phyloP scores from a whole-genome alignment of 1,284 basidiomycete species.

The Pisolithus thermaeus region DNA sequence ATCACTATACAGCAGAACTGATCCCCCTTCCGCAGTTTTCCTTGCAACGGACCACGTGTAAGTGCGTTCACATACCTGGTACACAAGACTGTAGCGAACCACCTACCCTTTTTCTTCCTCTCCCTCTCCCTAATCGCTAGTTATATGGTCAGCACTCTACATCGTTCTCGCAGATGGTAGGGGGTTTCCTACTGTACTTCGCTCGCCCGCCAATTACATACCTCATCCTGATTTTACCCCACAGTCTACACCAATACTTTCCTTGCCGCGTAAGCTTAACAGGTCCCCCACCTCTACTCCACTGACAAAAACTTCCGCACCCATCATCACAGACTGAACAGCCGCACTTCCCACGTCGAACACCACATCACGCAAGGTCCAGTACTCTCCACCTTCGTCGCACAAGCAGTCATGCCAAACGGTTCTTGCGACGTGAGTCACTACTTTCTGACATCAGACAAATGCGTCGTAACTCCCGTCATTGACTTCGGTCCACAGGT shows the following conservation, averaged over 20 bases:
- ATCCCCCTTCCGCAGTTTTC: slow-evolving; percentile 6
- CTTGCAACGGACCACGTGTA: neutral
- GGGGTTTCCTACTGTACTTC: neutral
- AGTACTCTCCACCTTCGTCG: neutral
- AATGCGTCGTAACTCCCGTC: no score
- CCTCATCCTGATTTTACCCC: neutral
- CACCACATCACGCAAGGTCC: neutral
- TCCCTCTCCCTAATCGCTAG: neutral
- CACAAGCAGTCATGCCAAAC: neutral
- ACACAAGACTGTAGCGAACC: neutral
- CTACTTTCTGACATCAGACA: no score
- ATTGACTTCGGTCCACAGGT: no score
- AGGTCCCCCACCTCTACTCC: neutral
- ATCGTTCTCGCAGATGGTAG: slow-evolving; percentile 4
- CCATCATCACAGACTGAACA: slow-evolving; percentile 3
- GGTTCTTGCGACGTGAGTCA: neutral
- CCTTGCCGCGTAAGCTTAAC: slow-evolving; percentile 4
- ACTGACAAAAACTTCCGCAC: neutral
- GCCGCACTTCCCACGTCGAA: neutral
- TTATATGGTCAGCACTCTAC: slow-evolving; percentile 5
- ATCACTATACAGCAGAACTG: no score
- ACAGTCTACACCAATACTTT: slow-evolving; percentile 5
- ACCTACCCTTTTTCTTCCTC: neutral
- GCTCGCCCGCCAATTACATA: neutral
- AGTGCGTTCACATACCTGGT: neutral